phyloP scores from a whole-genome alignment of 495 filamentous ascomycete genomes.

The Hypoxylon crocopeplum region DNA sequence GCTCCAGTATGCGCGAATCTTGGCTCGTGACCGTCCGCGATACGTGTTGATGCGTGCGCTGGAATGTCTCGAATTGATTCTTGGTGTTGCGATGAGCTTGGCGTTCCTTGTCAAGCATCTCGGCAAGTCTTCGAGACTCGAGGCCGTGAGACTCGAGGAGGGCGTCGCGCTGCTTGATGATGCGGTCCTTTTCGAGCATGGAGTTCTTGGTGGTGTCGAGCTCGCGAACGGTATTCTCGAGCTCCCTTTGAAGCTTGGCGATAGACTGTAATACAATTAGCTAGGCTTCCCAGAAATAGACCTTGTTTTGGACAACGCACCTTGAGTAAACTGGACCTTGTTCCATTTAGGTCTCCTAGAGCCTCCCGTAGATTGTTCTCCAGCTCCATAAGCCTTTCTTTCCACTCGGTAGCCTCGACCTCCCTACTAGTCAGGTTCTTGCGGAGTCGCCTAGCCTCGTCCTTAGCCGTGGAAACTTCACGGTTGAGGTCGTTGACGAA shows the following conservation, averaged over 20 bases:
- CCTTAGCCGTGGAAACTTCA: slow-evolving; percentile 80
- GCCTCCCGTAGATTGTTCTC: slow-evolving; percentile 87
- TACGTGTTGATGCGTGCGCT: slow-evolving; percentile 84
- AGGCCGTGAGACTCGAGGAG: slow-evolving; percentile 89
- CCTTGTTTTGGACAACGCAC: slow-evolving; percentile 44
- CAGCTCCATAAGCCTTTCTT: slow-evolving; percentile 84
- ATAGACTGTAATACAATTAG: slow-evolving; percentile 65
- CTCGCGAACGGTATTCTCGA: slow-evolving; percentile 81
- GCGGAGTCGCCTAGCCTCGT: slow-evolving; percentile 81
- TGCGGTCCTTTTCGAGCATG: slow-evolving; percentile 83
- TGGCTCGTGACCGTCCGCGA: slow-evolving; percentile 81
- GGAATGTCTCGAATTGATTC: slow-evolving; percentile 82
- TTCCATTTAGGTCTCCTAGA: slow-evolving; percentile 81
- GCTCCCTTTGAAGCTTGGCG: slow-evolving; percentile 83
- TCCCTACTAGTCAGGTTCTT: slow-evolving; percentile 83
- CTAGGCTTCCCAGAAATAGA: slow-evolving; percentile 31
- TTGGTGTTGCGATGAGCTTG: slow-evolving; percentile 83
- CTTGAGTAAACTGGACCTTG: slow-evolving; percentile 83
- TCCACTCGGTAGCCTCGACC: slow-evolving; percentile 86
- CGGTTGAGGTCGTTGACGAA: slow-evolving; percentile 84
- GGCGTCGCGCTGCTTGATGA: slow-evolving; percentile 88
- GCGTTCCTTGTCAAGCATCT: slow-evolving; percentile 91
- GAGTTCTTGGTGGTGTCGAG: slow-evolving; percentile 77
- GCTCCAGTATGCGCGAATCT: slow-evolving; percentile 81
- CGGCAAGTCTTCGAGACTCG: slow-evolving; percentile 82